Evolutionary conservation across 768 basidiomycete genomes (phyloP), one percentile per base, ranked within the genome.

Genomic region (Lactarius evosmus): DNA sequence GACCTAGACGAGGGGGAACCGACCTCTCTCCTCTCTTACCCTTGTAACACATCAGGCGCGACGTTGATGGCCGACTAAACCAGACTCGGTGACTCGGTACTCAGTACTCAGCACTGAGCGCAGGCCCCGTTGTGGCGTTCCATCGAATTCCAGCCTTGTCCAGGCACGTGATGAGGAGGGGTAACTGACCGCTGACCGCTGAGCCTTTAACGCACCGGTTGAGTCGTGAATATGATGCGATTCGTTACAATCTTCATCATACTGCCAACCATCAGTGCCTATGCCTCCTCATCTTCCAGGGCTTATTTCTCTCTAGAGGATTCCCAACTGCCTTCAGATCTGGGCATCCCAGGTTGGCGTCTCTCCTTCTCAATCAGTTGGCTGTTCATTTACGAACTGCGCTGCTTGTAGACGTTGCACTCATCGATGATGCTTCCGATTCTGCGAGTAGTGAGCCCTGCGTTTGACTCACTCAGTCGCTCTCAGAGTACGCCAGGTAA

Each of bases 271-370:
- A 49, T 59, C 53, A 41, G 22, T 19, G 22, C 25, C 7, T 36
- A 27, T 32, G 36, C 36, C 4, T 12, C 40, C 12, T 58, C 63
- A 3, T 56, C 60, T 32, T 60, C 63, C 1, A 55, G 22, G 19
- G 9, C 54, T 16, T 29, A 36, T 4, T 36, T n/a, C 16, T 46
- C 27, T 50, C 16, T 5, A 32, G 58, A 55, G 29, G 41, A 55
- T 40, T 9, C 58, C 7, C 46, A n/a, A 44, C 9, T 8, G 0
- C n/a, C 27, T 9, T 33, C 19, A 6, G 62, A 59, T 32, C 14
- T 19, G 30, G 16, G 12, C 3, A 54, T 46, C 7, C 6, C 19
- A 32, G 63, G 63, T 64, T 22, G 14, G 63, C 36, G 19, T 22
- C 19, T 60, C 44, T 29, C 22, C 9, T 2, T 54, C 27, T 60